A percentile compares a stretch with the other conserved stretches of the same genome.
phyloP scores from a whole-genome alignment of 2,329 filamentous ascomycete species.

The Talaromyces atroroseus region DNA sequence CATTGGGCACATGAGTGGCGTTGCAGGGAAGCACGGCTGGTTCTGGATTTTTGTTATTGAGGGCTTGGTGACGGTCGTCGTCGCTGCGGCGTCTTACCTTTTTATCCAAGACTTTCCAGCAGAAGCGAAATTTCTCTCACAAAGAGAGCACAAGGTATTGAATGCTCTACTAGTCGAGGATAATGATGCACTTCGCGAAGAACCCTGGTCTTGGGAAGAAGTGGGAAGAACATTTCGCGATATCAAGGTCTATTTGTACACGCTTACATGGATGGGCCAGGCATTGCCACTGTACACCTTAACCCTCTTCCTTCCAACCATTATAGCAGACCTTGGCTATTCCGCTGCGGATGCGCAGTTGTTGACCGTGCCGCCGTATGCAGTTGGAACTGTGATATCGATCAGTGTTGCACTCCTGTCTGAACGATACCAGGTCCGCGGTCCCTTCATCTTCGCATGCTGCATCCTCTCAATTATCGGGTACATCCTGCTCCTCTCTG shows the following conservation, averaged over 20 bases:
- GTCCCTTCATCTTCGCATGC: constrained; percentile 16
- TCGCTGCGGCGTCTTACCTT: constrained; percentile 43
- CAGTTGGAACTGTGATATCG: constrained; percentile 22
- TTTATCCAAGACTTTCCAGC: constrained; percentile 35
- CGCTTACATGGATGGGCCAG: constrained; percentile 37
- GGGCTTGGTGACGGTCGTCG: constrained; percentile 63
- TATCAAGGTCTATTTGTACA: constrained; percentile 68
- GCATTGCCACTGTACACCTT: constrained; percentile 45
- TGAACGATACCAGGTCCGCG: constrained; percentile 22
- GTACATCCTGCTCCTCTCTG: constrained; percentile 6
- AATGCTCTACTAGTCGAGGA: constrained; percentile 44
- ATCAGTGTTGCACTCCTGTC: constrained; percentile 20
- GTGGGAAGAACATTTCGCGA: constrained; percentile 61
- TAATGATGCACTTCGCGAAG: constrained; percentile 45
- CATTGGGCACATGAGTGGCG: constrained; percentile 79
- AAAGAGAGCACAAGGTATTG: constrained; percentile 37
- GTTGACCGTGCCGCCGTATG: constrained; percentile 21
- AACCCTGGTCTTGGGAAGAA: constrained; percentile 63
- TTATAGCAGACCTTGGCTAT: constrained; percentile 41
- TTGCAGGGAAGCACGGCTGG: constrained; percentile 36
- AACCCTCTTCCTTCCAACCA: constrained; percentile 36
- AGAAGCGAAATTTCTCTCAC: constrained; percentile 38
- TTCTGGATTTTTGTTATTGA: constrained; percentile 55
- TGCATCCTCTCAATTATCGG: constrained; percentile 5
- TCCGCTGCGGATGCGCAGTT: constrained; percentile 43